Evolutionary conservation across 768 basidiomycete species (phyloP).

Genomic region (Auricularia cornea): DNA sequence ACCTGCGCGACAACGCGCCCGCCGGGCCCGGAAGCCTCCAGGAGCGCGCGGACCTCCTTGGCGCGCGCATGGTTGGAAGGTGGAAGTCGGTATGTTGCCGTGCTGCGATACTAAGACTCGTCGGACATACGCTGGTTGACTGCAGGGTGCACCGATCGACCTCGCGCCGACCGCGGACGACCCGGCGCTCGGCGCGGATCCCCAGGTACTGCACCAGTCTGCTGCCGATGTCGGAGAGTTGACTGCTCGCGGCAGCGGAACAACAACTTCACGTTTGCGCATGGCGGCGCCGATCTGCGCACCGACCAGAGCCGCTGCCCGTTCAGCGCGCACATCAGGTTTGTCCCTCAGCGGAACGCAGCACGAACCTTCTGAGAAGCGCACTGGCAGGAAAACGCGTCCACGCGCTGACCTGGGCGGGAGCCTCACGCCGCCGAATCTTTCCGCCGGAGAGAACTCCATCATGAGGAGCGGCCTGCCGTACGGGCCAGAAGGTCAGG

Average conservation of each 20-base stretch:
- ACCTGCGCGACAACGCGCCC: background rate
- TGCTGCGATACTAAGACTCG: background rate
- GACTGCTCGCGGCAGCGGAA: background rate
- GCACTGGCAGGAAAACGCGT: background rate
- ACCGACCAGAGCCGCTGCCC: conserved; percentile 2
- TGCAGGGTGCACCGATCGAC: conserved; percentile 1
- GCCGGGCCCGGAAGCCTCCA: background rate
- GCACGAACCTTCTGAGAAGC: no score
- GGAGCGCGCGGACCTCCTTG: background rate
- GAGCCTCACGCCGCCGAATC: background rate
- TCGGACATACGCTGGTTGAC: background rate
- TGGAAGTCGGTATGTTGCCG: conserved; percentile 7
- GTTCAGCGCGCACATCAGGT: conserved; percentile 2
- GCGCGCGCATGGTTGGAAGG: conserved; percentile 2
- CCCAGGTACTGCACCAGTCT: background rate
- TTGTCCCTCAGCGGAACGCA: no score
- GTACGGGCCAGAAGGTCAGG: background rate
- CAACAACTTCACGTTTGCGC: background rate
- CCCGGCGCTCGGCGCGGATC: background rate
- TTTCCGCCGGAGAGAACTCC: background rate
- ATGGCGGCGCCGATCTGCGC: background rate
- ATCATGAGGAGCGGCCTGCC: conserved; percentile 1
- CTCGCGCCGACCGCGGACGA: background rate
- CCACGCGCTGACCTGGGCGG: conserved; percentile 1
- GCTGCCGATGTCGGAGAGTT: no score